Percentiles rank a stretch among this genome's conserved stretches.
These are phyloP conservation scores for Lasiodiplodia citricola DNA, from an alignment of 2,329 filamentous ascomycete species.

Conservation along the genomic window DNA sequence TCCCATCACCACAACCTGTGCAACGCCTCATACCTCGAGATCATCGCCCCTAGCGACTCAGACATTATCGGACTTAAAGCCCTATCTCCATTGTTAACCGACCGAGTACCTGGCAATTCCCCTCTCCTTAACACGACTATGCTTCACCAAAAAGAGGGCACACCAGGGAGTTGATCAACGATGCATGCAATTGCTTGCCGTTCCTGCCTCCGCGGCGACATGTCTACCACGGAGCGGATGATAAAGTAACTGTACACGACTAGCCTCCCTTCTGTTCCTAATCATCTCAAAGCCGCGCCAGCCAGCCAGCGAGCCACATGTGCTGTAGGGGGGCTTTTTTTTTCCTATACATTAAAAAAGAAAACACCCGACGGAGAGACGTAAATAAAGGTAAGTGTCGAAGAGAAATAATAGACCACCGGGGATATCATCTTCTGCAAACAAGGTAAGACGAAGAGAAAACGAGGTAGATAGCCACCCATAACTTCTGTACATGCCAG, in stretches of 20 bases:
- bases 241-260: neutral
- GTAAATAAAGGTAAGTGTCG: neutral
- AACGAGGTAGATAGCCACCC: no score
- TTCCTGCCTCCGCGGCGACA: neutral
- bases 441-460: neutral
- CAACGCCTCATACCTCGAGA: no score
- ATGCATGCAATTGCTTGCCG: conserved; percentile 10
- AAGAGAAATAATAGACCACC: neutral
- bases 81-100: neutral
- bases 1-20: no score
- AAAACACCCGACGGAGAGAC: neutral
- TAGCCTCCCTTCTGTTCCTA: neutral
- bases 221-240: neutral
- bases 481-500: no score
- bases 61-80: neutral
- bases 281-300: neutral
- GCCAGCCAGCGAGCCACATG: neutral
- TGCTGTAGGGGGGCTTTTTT: neutral
- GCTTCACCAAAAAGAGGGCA: neutral
- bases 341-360: neutral
- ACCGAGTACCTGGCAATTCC: neutral
- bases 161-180: neutral
- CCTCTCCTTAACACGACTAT: neutral
- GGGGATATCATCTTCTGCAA: neutral
- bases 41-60: no score